phyloP scores from a whole-genome alignment of 2,329 filamentous ascomycete species.

The Diplodia seriata region DNA sequence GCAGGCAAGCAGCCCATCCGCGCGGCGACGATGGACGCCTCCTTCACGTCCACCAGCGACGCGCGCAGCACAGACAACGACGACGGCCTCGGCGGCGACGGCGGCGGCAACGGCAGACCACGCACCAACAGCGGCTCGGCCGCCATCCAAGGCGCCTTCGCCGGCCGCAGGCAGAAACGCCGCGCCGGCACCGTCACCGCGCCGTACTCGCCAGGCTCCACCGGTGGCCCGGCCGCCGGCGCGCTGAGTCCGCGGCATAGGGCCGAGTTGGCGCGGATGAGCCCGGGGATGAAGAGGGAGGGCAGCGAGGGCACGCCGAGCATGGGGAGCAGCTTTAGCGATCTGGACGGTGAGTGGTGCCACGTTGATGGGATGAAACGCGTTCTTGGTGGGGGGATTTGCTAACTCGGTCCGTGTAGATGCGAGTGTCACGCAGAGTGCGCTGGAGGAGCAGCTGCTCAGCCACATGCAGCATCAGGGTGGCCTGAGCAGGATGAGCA shows the following conservation, averaged over 20 bases:
- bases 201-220: slow-evolving; percentile 5
- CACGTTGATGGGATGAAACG: neutral
- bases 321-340: slow-evolving; percentile 86
- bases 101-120: neutral
- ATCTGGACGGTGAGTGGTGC: slow-evolving; percentile 70
- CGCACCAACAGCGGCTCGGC: neutral
- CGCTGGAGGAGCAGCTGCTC: slow-evolving; percentile 77
- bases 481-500: slow-evolving; percentile 67
- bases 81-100: neutral
- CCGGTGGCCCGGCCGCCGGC: neutral
- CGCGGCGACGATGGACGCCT: slow-evolving; percentile 21
- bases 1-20: slow-evolving; percentile 29
- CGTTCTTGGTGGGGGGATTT: neutral
- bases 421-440: slow-evolving; percentile 80
- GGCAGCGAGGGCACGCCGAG: slow-evolving; percentile 77
- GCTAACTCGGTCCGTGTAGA: slow-evolving; percentile 56
- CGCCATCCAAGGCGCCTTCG: slow-evolving; percentile 11
- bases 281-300: slow-evolving; percentile 60
- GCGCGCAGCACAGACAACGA: slow-evolving; percentile 27
- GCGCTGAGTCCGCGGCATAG: slow-evolving; percentile 61
- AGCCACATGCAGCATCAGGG: slow-evolving; percentile 69
- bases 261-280: slow-evolving; percentile 62
- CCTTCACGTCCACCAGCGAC: slow-evolving; percentile 28
- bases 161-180: slow-evolving; percentile 18
- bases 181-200: slow-evolving; percentile 20